Base-by-base conservation (phyloP, 2,329 filamentous ascomycete genomes). In the Sphaerostilbella broomeana region DNA sequence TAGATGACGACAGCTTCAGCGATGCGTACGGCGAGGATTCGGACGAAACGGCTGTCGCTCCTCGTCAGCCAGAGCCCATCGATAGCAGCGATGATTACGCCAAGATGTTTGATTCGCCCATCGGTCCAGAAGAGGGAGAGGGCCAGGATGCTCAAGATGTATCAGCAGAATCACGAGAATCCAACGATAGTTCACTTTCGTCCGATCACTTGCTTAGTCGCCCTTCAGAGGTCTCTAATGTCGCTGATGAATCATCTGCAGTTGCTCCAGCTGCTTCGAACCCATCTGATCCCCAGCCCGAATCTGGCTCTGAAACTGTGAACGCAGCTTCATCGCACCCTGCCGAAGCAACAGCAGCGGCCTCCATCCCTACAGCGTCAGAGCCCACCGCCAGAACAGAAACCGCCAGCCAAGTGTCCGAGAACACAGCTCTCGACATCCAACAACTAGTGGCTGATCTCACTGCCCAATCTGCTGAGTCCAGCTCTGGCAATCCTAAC, bases 101-200 rank as follows among this genome's bases (percentile, higher is more conserved):
- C 51, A 71, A 66, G 54, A 68, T 62, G 25, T 69, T 71, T 64
- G 66, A 72, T 56, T 72, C 70, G 42, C 65, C 68, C 41, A 60
- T 61, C 52, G 60, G 52, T 31, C 50, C 55, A 32, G 58, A 62
- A 40, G 55, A 60, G 45, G 57, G 50, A 45, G 62, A 56, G 44
- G 58, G 58, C 46, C 56, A 60, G 54, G 53, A 54, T 46, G 48
- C 49, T 47, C 59, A 55, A 51, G 55, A 66, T 69, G 62, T 70
- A 69, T 62, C 66, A 59, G 60, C 64, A 42, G 35, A 33, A 33
- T 33, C 33, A 15, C 38, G 49, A 52, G 31, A 40, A 58, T 62
- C 50, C 56, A 54, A 43, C 53, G 51, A 63, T 57, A 66, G 63
- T 64, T 62, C 59, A 66, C 54, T 59, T 52, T 51, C 59, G 42